Conservation (phyloP, 1,139 yeast genomes). For the Entelexis sorbosivorans region DNA sequence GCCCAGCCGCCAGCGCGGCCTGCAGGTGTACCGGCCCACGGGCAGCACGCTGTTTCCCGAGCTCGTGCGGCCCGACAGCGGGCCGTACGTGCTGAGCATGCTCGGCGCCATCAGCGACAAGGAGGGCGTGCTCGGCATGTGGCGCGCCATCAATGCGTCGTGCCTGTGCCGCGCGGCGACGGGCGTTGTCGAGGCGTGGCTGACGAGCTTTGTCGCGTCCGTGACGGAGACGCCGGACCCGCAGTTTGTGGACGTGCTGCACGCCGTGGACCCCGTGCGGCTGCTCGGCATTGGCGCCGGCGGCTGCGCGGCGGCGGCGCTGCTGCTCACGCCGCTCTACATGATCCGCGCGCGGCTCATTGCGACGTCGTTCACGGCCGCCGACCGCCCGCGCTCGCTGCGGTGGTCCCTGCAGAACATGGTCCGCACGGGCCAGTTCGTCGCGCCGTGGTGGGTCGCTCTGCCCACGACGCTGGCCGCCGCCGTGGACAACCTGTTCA, state of each 20-base stretch:
- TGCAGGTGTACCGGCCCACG: conserved; percentile 14
- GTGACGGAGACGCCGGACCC: conserved; percentile 75
- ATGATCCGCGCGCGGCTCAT: conserved; percentile 67
- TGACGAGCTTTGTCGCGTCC: conserved; percentile 70
- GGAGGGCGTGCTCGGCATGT: conserved; percentile 76
- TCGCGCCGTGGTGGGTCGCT: conserved; percentile 46
- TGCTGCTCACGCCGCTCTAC: conserved; percentile 73
- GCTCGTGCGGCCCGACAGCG: conserved; percentile 42
- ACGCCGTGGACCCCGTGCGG: conserved; percentile 62
- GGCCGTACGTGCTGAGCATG: conserved; percentile 61
- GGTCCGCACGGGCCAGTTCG: conserved; percentile 31
- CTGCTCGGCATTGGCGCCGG: conserved; percentile 67
- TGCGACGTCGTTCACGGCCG: conserved; percentile 40
- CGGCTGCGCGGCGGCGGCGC: conserved; percentile 22
- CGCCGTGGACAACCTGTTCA: conserved; percentile 49
- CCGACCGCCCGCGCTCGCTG: conserved; percentile 32
- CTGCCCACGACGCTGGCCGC: conserved; percentile 55
- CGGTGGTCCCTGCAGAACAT: conserved; percentile 33
- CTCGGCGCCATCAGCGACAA: conserved; percentile 55
- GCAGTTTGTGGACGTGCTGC: conserved; percentile 68
- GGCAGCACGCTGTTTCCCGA: conserved; percentile 14
- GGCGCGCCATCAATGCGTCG: conserved; percentile 80
- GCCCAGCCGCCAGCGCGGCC: conserved; percentile 14
- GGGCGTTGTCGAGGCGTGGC: conserved; percentile 80
- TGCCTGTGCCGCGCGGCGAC: conserved; percentile 67